phyloP scores from a whole-genome alignment of 1,139 yeast species.

The Arxiozyma telluris region DNA sequence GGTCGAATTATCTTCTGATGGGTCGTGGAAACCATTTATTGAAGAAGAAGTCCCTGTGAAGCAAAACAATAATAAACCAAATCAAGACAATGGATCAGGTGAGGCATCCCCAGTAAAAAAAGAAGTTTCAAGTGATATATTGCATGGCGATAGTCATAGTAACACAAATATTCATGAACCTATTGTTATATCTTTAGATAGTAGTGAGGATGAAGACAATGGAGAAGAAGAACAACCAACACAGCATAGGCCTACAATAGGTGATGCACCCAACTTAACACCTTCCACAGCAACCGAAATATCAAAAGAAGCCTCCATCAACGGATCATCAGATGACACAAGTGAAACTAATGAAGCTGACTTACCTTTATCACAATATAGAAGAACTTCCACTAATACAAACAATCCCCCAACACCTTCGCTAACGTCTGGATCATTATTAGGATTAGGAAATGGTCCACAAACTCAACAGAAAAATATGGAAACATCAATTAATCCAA shows the following conservation, averaged over 20 bases:
- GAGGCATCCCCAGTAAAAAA: conserved; percentile 9
- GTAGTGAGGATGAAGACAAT: conserved; percentile 19
- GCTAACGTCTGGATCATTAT: neutral
- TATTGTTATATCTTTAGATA: conserved; percentile 21
- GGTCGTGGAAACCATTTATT: conserved; percentile 40
- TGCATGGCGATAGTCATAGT: neutral
- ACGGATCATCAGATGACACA: neutral
- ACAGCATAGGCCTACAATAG: neutral
- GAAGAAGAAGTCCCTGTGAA: conserved; percentile 16
- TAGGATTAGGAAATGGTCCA: neutral
- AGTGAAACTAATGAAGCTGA: conserved; percentile 6
- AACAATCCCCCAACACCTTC: neutral
- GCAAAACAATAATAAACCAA: neutral
- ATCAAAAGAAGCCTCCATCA: neutral
- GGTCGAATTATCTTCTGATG: conserved; percentile 45
- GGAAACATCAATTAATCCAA: neutral
- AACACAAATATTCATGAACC: conserved; percentile 9
- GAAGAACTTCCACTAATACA: neutral
- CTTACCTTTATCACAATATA: conserved; percentile 7
- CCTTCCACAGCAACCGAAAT: neutral
- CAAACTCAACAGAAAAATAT: neutral
- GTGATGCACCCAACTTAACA: neutral
- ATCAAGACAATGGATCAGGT: neutral
- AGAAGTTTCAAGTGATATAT: conserved; percentile 3
- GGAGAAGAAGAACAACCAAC: neutral